Percentiles rank a stretch among this genome's conserved stretches.
phyloP scores from a whole-genome alignment of 306 rosid species.

The Senna siamea region DNA sequence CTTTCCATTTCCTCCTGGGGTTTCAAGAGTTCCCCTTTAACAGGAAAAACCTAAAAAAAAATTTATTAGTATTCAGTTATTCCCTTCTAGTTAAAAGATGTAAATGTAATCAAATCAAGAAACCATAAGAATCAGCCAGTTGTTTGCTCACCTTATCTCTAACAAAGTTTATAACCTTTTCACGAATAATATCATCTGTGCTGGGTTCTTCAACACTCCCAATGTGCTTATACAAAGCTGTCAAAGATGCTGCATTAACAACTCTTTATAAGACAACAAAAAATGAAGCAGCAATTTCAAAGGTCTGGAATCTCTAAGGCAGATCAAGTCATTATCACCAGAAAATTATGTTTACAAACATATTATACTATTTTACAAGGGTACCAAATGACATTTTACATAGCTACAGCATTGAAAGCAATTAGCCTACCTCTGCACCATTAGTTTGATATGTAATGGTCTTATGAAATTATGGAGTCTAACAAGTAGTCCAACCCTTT shows the following conservation, averaged over 20 bases:
- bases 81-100: constrained; percentile 26
- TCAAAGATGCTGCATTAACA: constrained; percentile 87
- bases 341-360: neutral
- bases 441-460: no score
- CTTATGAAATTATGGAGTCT: constrained; percentile 27
- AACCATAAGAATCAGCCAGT: constrained; percentile 20
- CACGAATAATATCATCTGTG: constrained; percentile 82
- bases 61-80: constrained; percentile 36
- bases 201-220: constrained; percentile 87
- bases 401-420: no score
- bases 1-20: constrained; percentile 99
- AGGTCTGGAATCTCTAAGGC: constrained; percentile 23
- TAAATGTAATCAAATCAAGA: constrained; percentile 14
- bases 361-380: neutral
- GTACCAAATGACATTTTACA: neutral
- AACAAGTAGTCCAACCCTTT: constrained; percentile 11
- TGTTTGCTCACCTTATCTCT: constrained; percentile 77
- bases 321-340: neutral
- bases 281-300: constrained; percentile 23
- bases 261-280: constrained; percentile 39
- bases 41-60: constrained; percentile 79
- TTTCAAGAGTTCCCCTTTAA: constrained; percentile 85
- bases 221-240: constrained; percentile 96
- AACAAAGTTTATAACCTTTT: constrained; percentile 88
- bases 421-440: no score